A percentile compares a stretch with the other conserved stretches of the same genome.
Conservation (phyloP, 805 yeast species). For the Sugiyamaella qingdaonensis region DNA sequence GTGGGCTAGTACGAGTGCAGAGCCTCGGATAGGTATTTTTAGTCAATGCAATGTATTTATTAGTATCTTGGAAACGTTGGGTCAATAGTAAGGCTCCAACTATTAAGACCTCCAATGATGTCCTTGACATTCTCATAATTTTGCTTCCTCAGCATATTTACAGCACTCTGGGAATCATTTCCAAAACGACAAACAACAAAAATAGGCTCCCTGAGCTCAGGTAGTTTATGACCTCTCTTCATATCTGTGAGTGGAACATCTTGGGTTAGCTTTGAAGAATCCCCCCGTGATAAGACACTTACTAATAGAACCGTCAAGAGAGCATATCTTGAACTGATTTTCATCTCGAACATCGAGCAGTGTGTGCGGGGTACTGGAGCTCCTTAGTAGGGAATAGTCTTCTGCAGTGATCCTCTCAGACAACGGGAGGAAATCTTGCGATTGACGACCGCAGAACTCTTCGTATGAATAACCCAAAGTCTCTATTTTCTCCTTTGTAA, state of each 20-base stretch:
- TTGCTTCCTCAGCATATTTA: constrained; percentile 48
- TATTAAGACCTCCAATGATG: constrained; percentile 70
- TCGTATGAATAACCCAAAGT: constrained; percentile 54
- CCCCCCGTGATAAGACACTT: not conserved
- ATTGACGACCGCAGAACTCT: constrained; percentile 65
- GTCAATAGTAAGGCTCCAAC: constrained; percentile 64
- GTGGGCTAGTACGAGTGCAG: constrained; percentile 47
- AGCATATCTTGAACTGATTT: constrained; percentile 68
- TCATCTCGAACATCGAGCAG: constrained; percentile 76
- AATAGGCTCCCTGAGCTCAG: constrained; percentile 34
- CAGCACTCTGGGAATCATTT: constrained; percentile 83
- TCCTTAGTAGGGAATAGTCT: not conserved
- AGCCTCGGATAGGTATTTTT: constrained; percentile 5
- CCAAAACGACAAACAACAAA: constrained; percentile 82
- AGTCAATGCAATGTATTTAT: constrained; percentile 4
- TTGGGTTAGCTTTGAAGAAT: not conserved
- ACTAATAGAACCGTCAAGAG: constrained; percentile 52
- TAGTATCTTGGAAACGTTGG: constrained; percentile 59
- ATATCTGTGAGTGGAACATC: constrained; percentile 57
- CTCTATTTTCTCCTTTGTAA: constrained; percentile 46
- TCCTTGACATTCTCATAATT: constrained; percentile 54
- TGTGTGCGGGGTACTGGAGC: constrained; percentile 22
- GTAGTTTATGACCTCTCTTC: constrained; percentile 30
- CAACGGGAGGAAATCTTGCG: constrained; percentile 44
- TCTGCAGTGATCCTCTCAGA: constrained; percentile 45